phyloP scores from a whole-genome alignment of 2,329 filamentous ascomycete genomes.

The Cercospora janseana region DNA sequence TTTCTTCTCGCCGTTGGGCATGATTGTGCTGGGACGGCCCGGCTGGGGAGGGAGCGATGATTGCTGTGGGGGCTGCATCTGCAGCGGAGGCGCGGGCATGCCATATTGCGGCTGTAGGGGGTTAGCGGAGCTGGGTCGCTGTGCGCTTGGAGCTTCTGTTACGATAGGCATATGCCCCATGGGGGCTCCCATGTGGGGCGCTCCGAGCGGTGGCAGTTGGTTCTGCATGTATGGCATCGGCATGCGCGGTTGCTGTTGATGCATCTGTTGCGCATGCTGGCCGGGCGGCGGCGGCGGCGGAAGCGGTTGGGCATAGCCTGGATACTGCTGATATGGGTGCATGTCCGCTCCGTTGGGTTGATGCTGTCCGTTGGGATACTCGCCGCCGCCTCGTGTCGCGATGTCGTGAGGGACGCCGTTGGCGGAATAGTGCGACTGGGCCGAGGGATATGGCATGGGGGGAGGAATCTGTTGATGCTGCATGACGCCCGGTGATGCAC shows the following conservation, averaged over 20 bases:
- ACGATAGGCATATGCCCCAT: constrained; percentile 14
- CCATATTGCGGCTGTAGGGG: constrained; percentile 21
- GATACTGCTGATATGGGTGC: constrained; percentile 28
- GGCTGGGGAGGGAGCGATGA: constrained; percentile 19
- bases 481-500: constrained; percentile 5
- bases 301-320: constrained; percentile 21
- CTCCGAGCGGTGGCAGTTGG: constrained; percentile 27
- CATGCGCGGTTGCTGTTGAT: constrained; percentile 16
- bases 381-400: constrained; percentile 19
- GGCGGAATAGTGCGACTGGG: constrained; percentile 21
- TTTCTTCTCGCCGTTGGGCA: constrained; percentile 21
- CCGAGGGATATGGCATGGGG: constrained; percentile 17
- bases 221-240: constrained; percentile 23
- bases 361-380: constrained; percentile 26
- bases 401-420: constrained; percentile 23
- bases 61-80: constrained; percentile 23
- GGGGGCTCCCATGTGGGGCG: constrained; percentile 19
- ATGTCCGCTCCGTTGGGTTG: constrained; percentile 25
- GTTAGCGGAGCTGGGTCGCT: constrained; percentile 25
- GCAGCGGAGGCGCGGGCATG: constrained; percentile 17
- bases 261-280: constrained; percentile 22
- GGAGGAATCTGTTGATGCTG: constrained; percentile 15
- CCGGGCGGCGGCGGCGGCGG: constrained; percentile 16
- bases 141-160: constrained; percentile 23
- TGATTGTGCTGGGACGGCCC: constrained; percentile 9